Evolutionary conservation across 2,329 filamentous ascomycete genomes (phyloP), one percentile per base, ranked within the genome.

Genomic region (Neocatenulostroma microsporum): DNA sequence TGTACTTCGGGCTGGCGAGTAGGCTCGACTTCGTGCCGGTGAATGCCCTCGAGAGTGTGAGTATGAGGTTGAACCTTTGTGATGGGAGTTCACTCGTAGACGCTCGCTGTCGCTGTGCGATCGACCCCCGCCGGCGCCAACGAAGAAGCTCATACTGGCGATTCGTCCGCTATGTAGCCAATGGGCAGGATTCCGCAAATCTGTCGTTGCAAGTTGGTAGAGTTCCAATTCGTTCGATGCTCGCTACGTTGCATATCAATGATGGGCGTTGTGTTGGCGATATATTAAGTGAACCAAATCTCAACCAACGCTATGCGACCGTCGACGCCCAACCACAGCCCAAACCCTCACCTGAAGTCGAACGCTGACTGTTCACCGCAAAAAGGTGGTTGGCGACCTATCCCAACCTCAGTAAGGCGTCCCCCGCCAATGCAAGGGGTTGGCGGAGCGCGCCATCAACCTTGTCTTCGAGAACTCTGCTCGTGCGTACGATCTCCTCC

Each of bases 101-200:
- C 39, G 45, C 21, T 51, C 48, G 40, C 39, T 32, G 30, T 51
- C 44, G 39, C 44, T 47, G 43, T 52, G 46, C 18, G 54, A 57
- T 21, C 48, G 47, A 18, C 50, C 53, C 45, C 56, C 56, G 33
- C 33, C 18, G 13, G 11, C 13, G 8, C 23, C 23, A n/a, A 24
- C 55, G 42, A 57, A 54, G 41, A 58, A 49, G 35, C 54, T 53
- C 55, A 58, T 58, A 30, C 27, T 48, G 30, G n/a, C n/a, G n/a
- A n/a, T n/a, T n/a, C n/a, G n/a, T n/a, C n/a, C n/a, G n/a, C n/a
- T n/a, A n/a, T n/a, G n/a, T n/a, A n/a, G n/a, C n/a, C n/a, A n/a
- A n/a, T n/a, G n/a, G n/a, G n/a, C n/a, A n/a, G n/a, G n/a, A n/a
- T n/a, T n/a, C n/a, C n/a, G n/a, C n/a, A n/a, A n/a, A n/a, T n/a